Conservation (phyloP, 73 alveolate species). For the Paramecium sexaurelia region DNA sequence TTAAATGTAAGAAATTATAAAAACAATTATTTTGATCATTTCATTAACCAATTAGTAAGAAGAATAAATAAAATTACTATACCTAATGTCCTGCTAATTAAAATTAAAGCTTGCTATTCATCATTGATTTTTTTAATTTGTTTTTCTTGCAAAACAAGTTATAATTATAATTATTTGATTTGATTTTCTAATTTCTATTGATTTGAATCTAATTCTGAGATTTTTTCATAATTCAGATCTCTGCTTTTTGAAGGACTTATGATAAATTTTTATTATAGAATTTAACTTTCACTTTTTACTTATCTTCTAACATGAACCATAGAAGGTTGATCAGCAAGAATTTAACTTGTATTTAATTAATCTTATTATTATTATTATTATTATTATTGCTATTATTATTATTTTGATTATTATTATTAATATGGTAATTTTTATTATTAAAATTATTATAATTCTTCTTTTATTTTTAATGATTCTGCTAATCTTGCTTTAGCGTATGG, state of each 20-base stretch:
- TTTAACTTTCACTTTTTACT: constrained; percentile 2
- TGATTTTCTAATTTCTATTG: neutral
- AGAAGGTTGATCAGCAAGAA: constrained; percentile 9
- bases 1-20: neutral
- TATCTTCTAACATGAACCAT: constrained; percentile 2
- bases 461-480: constrained; percentile 8
- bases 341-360: neutral
- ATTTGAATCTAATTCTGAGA: neutral
- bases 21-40: neutral
- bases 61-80: neutral
- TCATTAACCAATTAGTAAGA: constrained; percentile 31
- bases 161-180: neutral
- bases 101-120: neutral
- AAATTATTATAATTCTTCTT: neutral
- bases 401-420: neutral
- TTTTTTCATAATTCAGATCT: neutral
- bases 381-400: neutral
- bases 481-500: constrained; percentile 23
- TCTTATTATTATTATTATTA: neutral
- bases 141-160: neutral
- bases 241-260: neutral
- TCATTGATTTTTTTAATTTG: neutral
- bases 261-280: neutral
- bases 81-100: neutral
- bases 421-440: too few relatives aligned